Percentiles rank a stretch among this genome's conserved stretches.
These are phyloP conservation scores for Populus hybrid DNA, from an alignment of 441 rosid species.

Conservation along the genomic window DNA sequence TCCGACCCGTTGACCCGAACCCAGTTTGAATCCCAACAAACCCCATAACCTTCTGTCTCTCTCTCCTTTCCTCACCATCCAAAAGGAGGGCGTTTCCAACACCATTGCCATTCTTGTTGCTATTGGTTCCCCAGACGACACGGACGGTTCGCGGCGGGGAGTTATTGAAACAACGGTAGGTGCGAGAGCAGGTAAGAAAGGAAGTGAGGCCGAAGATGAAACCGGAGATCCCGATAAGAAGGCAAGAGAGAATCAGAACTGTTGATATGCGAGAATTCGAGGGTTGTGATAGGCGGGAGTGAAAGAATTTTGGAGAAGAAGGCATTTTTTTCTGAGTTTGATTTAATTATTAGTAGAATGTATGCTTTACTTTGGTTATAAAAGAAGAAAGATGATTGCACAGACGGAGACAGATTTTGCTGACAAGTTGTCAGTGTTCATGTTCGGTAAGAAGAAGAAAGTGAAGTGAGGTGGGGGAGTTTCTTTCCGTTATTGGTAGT, in stretches of 20 bases:
- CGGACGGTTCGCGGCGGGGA: slow-evolving; percentile 46
- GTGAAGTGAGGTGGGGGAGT: neutral
- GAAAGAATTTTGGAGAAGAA: slow-evolving; percentile 60
- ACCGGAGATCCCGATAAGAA: slow-evolving; percentile 62
- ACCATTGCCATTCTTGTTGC: slow-evolving; percentile 21
- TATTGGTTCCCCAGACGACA: slow-evolving; percentile 53
- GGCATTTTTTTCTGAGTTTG: slow-evolving; percentile 40
- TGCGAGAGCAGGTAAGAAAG: slow-evolving; percentile 37
- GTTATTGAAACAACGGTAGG: slow-evolving; percentile 31
- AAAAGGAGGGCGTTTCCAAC: neutral
- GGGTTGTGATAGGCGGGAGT: slow-evolving; percentile 40
- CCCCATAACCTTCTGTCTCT: slow-evolving; percentile 76
- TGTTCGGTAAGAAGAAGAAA: neutral
- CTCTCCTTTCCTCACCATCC: slow-evolving; percentile 14
- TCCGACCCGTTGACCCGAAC: slow-evolving; percentile 58
- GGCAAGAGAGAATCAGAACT: slow-evolving; percentile 36
- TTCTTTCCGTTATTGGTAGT: neutral
- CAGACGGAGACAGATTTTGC: neutral
- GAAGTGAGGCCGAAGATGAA: slow-evolving; percentile 58
- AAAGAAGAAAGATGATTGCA: neutral
- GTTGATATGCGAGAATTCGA: slow-evolving; percentile 47
- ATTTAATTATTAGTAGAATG: neutral
- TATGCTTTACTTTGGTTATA: neutral
- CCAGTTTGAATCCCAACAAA: slow-evolving; percentile 94
- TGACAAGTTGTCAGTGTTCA: neutral